Percentiles rank a stretch among this genome's conserved stretches.
Evolutionary conservation across 805 yeast genomes (phyloP).

Genomic region (Lachancea sp.): DNA sequence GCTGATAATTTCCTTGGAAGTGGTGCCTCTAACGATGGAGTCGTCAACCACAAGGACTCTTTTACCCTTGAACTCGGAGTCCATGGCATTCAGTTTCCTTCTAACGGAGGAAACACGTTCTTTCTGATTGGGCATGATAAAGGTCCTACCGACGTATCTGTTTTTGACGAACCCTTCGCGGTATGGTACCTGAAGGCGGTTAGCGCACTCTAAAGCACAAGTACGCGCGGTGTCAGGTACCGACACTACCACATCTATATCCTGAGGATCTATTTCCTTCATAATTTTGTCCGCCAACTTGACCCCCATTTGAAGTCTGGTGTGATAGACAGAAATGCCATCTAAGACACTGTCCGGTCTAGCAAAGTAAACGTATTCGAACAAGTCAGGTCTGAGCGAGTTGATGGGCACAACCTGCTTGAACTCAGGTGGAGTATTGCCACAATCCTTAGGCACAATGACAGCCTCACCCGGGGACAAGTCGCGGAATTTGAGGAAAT

Average conservation of each 20-base stretch:
- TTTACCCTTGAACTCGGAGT: constrained; percentile 77
- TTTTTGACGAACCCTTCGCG: constrained; percentile 97
- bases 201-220: constrained; percentile 89
- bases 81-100: constrained; percentile 94
- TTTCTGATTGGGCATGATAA: constrained; percentile 96
- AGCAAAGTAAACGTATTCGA: constrained; percentile 96
- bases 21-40: constrained; percentile 95
- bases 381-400: constrained; percentile 88
- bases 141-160: constrained; percentile 94
- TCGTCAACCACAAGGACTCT: constrained; percentile 91
- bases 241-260: constrained; percentile 91
- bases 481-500: constrained; percentile 73
- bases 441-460: constrained; percentile 71
- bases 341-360: constrained; percentile 94
- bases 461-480: constrained; percentile 95
- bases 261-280: constrained; percentile 41
- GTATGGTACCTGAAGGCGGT: constrained; percentile 69
- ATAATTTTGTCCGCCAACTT: constrained; percentile 72
- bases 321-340: constrained; percentile 92
- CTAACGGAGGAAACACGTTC: constrained; percentile 92
- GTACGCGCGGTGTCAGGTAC: constrained; percentile 99
- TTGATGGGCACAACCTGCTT: constrained; percentile 76
- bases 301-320: constrained; percentile 90
- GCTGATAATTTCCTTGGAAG: constrained; percentile 89
- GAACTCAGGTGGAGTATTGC: constrained; percentile 57